Evolutionary conservation across 2,329 filamentous ascomycete species (phyloP), one percentile per base, ranked within the genome.

Genomic region (Calonectria pteridis): DNA sequence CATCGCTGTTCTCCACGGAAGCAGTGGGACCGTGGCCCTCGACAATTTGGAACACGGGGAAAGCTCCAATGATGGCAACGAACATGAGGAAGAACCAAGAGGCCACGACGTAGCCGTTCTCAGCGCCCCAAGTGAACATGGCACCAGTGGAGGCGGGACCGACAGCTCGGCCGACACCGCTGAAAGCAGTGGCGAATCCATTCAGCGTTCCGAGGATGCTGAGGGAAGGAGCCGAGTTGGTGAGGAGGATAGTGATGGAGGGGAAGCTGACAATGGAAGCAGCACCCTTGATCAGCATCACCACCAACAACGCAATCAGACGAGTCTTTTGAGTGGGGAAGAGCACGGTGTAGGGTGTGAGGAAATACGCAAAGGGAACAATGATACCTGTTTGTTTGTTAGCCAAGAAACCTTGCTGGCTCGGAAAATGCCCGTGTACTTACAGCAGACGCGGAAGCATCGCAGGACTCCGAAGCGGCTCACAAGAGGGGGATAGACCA

Each of bases 231-330:
- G 95, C 95, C 13, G 93, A 95, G 84, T 98, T 98, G 33, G 96
- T 98, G 46, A 98, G 89, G 62, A 98, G 88, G 78, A 98, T 98
- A 7, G 95, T 98, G 31, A 91, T 93, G 80, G 94, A 97, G 0
- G 97, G 96, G 82, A 98, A 98, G 0, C 94, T 94, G 80, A 98
- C 93, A 76, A 97, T 97, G 73, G 93, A 92, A 49, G 90, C 91
- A 69, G 94, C 89, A 13, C 93, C 93, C 83, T 98, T 97, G 79
- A 93, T 78, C 51, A 94, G 84, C 87, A 98, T 92, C 46, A 97
- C 85, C 0, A 84, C 72, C 69, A 95, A 88, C 64, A 98, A 87
- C n/a, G 86, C 89, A 1, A 86, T 83, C 78, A 94, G 90, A 67
- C 94, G 93, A 3, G 80, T 58, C 0, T 73, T 77, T 0, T 82